Percentiles rank a stretch among this genome's conserved stretches.
These are phyloP conservation scores for Theobroma cacao DNA, from an alignment of 345 rosid species.

Conservation along the genomic window DNA sequence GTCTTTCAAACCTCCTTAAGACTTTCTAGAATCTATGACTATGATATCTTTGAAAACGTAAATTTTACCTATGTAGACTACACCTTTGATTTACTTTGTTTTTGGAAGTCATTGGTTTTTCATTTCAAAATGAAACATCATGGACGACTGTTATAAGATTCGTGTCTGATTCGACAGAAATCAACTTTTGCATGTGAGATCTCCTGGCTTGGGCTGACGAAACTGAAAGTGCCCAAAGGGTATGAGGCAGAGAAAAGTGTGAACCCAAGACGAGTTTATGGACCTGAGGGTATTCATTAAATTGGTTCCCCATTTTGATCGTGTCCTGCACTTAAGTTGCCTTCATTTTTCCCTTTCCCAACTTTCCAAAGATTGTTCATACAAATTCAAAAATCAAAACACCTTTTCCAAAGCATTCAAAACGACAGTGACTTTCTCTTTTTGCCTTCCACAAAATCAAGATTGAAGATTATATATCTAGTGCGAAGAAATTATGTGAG, in stretches of 20 bases:
- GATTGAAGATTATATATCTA: not conserved
- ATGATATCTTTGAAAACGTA: too few relatives aligned
- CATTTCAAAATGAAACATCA: not conserved
- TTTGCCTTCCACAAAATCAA: not conserved
- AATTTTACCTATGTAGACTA: not conserved
- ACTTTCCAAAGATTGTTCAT: slow-evolving; percentile 3
- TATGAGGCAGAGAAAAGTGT: not conserved
- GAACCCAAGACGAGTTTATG: not conserved
- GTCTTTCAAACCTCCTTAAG: too few relatives aligned
- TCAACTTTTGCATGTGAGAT: not conserved
- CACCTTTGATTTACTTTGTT: not conserved
- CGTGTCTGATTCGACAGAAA: not conserved
- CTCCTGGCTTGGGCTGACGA: not conserved
- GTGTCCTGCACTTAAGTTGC: not conserved
- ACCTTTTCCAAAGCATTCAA: not conserved
- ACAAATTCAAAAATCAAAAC: not conserved
- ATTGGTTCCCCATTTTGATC: not conserved
- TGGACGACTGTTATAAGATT: not conserved
- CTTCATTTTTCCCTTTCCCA: not conserved
- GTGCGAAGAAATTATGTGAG: not conserved
- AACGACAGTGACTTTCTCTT: not conserved
- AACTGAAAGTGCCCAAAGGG: not conserved
- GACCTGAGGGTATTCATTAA: not conserved
- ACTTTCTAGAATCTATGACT: too few relatives aligned
- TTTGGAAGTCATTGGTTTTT: not conserved